Percentiles rank a stretch among this genome's conserved stretches.
phyloP scores from a whole-genome alignment of 805 yeast genomes.

The Wickerhamiella azymoides region DNA sequence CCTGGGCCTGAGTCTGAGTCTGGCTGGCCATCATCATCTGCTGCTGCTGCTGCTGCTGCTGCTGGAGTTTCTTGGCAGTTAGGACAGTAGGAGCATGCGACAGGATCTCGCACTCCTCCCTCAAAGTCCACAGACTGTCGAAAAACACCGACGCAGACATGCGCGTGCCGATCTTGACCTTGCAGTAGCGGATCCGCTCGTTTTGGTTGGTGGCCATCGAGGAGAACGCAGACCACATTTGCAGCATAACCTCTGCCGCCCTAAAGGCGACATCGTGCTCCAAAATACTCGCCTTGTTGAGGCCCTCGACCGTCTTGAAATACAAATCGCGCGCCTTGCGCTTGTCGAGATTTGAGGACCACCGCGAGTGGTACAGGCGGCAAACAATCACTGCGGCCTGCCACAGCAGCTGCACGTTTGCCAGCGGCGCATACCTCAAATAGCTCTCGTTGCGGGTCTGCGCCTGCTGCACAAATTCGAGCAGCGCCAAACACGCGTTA shows the following conservation, averaged over 20 bases:
- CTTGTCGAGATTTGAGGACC: slow-evolving; percentile 51
- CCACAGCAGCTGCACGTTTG: slow-evolving; percentile 72
- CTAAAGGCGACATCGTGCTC: slow-evolving; percentile 89
- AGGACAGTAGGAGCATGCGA: slow-evolving; percentile 26
- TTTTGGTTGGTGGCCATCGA: slow-evolving; percentile 40
- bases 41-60: neutral
- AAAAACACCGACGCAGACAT: slow-evolving; percentile 89
- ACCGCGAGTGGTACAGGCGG: slow-evolving; percentile 61
- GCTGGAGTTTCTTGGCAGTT: slow-evolving; percentile 3
- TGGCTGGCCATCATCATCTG: neutral
- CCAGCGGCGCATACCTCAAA: slow-evolving; percentile 62
- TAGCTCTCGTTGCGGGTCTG: slow-evolving; percentile 46
- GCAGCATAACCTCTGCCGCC: slow-evolving; percentile 85
- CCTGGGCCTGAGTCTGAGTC: too few relatives aligned
- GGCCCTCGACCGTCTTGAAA: slow-evolving; percentile 27
- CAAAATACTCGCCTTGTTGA: slow-evolving; percentile 68
- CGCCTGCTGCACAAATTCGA: slow-evolving; percentile 52
- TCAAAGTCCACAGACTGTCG: slow-evolving; percentile 71
- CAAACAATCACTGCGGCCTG: slow-evolving; percentile 81
- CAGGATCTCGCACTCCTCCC: slow-evolving; percentile 76
- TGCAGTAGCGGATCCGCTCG: slow-evolving; percentile 20
- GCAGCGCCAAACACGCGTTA: slow-evolving; percentile 60
- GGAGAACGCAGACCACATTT: slow-evolving; percentile 80
- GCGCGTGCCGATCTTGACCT: slow-evolving; percentile 49
- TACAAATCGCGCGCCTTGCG: slow-evolving; percentile 53